phyloP scores from a whole-genome alignment of 352 stramenopile genomes.

The Phytophthora hibernalis region DNA sequence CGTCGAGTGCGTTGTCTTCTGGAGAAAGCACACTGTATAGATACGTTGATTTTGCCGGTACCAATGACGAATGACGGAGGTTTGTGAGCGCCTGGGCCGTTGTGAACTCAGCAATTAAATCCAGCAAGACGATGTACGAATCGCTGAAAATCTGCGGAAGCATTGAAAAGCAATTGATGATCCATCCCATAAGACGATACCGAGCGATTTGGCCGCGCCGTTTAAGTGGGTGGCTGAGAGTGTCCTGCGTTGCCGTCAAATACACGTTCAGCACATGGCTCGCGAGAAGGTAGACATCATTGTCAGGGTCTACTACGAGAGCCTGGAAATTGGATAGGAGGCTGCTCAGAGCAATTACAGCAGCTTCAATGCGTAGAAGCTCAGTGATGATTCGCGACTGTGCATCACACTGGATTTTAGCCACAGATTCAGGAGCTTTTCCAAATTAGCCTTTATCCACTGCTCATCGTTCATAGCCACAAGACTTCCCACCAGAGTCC shows the following conservation, averaged over 20 bases:
- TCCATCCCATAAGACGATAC: constrained; percentile 78
- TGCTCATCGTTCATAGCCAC: constrained; percentile 69
- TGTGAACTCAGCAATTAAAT: constrained; percentile 82
- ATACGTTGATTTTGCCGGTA: constrained; percentile 71
- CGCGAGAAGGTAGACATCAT: constrained; percentile 64
- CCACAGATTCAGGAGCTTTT: constrained; percentile 75
- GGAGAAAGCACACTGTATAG: constrained; percentile 62
- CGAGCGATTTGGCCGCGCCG: constrained; percentile 81
- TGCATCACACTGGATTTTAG: constrained; percentile 81
- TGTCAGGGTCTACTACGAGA: constrained; percentile 35
- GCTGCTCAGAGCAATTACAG: constrained; percentile 70
- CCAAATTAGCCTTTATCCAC: constrained; percentile 63
- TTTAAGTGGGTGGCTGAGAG: constrained; percentile 79
- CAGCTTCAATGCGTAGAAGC: constrained; percentile 83
- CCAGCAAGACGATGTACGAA: constrained; percentile 81
- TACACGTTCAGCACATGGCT: constrained; percentile 80
- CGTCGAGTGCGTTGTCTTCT: constrained; percentile 67
- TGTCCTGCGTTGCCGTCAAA: constrained; percentile 62
- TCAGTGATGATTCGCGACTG: constrained; percentile 85
- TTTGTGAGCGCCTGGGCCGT: constrained; percentile 83
- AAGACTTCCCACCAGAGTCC: constrained; percentile 78
- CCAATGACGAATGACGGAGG: constrained; percentile 60
- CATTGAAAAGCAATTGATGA: constrained; percentile 79
- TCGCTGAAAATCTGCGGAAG: constrained; percentile 83
- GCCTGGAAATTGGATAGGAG: constrained; percentile 58